Evolutionary conservation across 2,329 filamentous ascomycete genomes (phyloP), one percentile per base, ranked within the genome.

Genomic region (Nigrospora osmanthi): DNA sequence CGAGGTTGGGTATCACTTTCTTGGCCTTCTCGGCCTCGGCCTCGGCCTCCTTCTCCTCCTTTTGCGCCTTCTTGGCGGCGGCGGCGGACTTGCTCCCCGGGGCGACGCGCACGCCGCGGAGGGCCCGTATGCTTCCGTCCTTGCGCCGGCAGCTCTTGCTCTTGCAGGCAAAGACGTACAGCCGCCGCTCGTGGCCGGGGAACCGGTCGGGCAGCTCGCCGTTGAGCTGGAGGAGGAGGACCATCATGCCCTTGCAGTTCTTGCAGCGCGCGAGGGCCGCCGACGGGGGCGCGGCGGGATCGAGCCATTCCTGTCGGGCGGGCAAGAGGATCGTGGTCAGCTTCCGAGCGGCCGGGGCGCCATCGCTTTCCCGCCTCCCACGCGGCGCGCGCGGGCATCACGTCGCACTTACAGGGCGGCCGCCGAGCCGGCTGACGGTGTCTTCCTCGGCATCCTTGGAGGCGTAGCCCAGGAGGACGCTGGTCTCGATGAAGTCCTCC

Each of bases 381-480:
- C 6, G 23, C 23, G 7, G 23, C 23, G 23, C 23, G 23, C 23
- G 23, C 23, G 23, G 23, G 33, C 23, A 34, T 44, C 31, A 42
- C 19, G 19, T 31, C 31, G 41, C 15, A 70, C 83, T 56, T 83
- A 96, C 91, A 43, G 93, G 89, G 57, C 73, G 76, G 44, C 93
- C 93, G 53, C 93, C 93, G 11, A 98, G 72, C 54, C 91, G 87
- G 64, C 88, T 96, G 58, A 95, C 84, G 12, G 79, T 77, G 63
- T 98, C 91, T 51, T 88, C 83, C 45, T 83, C 85, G 13, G 81
- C 70, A 45, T 95, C 87, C 60, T 83, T 81, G 2, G 87, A 86
- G 3, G 89, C 87, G 63, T 95, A 98, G 5, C 93, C 93, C 12
- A 98, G 76, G 2, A 96, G 78, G 2, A 96, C 89, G 53, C 86